Conservation (phyloP, 73 alveolate species). For the Symbiodinium pilosum region DNA sequence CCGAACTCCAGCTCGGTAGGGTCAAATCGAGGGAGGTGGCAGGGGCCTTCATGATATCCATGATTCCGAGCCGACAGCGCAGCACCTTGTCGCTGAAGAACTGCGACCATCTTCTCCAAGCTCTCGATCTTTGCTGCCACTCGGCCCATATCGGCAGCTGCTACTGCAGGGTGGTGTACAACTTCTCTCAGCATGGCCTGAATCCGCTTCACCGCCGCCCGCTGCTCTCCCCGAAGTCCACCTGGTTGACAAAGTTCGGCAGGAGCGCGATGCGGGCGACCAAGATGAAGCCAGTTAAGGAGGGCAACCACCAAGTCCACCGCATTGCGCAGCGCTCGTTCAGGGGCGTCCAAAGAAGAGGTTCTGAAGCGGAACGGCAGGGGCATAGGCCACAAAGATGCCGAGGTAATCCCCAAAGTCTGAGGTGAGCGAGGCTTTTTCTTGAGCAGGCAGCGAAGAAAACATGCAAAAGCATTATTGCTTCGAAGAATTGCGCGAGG, state of each 20-base stretch:
- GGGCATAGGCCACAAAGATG: not conserved
- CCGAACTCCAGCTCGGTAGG: too few relatives aligned
- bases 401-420: too few relatives aligned
- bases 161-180: not conserved
- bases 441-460: not conserved
- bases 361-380: too few relatives aligned
- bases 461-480: not conserved
- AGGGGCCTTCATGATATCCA: not conserved
- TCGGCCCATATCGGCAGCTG: not conserved
- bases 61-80: not conserved
- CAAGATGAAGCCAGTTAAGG: too few relatives aligned
- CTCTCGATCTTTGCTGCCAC: slow-evolving; percentile 26
- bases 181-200: too few relatives aligned
- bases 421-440: not conserved
- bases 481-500: not conserved
- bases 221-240: too few relatives aligned
- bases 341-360: too few relatives aligned
- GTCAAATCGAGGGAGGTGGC: not conserved
- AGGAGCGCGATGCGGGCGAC: too few relatives aligned
- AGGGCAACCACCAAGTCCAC: too few relatives aligned
- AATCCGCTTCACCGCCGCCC: too few relatives aligned
- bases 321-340: too few relatives aligned
- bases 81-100: not conserved
- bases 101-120: not conserved
- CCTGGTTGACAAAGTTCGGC: too few relatives aligned